Percentiles rank a stretch among this genome's conserved stretches.
These are phyloP conservation scores for Fraxinus greggii DNA, from an alignment of 305 asterid species.

Conservation along the genomic window DNA sequence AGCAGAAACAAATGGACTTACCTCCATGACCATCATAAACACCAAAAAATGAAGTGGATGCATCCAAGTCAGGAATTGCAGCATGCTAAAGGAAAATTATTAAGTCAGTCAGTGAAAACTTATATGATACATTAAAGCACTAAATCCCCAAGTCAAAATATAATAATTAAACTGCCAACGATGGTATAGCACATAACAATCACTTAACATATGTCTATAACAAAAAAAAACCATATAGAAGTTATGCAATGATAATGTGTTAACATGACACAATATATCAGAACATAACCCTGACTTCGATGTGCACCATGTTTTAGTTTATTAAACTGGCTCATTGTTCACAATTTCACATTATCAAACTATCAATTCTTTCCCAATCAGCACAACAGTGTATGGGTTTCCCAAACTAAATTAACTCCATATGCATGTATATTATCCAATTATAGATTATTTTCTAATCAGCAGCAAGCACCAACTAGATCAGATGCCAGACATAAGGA, in stretches of 20 bases:
- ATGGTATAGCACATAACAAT: not conserved
- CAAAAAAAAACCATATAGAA: not conserved
- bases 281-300: not conserved
- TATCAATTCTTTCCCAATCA: not conserved
- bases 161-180: not conserved
- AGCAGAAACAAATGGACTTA: conserved; percentile 29
- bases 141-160: not conserved
- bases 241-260: not conserved
- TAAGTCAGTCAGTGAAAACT: conserved; percentile 17
- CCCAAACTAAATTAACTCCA: not conserved
- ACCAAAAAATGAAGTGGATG: conserved; percentile 85
- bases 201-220: not conserved
- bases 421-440: not conserved
- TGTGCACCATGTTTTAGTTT: not conserved
- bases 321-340: not conserved
- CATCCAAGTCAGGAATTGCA: conserved; percentile 70
- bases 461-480: not conserved
- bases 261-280: not conserved
- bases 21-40: conserved; percentile 99
- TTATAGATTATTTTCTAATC: not conserved
- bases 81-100: conserved; percentile 61
- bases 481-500: not conserved
- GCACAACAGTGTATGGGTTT: not conserved
- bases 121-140: not conserved
- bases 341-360: not conserved